A percentile compares a stretch with the other conserved stretches of the same genome.
Conservation (phyloP, 1,284 basidiomycete genomes). For the Trichosporon asahii region DNA sequence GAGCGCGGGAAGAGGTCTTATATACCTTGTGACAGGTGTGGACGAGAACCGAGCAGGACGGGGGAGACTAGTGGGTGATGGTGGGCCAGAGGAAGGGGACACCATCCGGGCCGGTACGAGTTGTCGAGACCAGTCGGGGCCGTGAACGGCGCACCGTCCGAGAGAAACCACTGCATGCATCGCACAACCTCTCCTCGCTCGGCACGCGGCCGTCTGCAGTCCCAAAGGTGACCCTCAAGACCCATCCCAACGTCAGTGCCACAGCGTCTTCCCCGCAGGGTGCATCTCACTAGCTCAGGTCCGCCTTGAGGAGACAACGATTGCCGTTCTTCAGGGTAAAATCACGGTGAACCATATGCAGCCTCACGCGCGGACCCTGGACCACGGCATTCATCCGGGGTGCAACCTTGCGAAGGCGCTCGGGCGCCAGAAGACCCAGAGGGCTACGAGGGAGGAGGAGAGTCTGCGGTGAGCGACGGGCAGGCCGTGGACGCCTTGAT, state of each 20-base stretch:
- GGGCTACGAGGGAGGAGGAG: no score
- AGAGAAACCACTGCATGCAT: background rate
- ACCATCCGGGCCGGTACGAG: background rate
- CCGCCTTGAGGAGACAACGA: background rate
- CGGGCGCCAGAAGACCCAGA: background rate
- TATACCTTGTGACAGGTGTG: constrained; percentile 1
- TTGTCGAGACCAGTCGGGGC: background rate
- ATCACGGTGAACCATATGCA: background rate
- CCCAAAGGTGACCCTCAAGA: background rate
- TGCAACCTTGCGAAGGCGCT: background rate
- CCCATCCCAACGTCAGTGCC: constrained; percentile 1
- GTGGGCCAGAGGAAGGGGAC: background rate
- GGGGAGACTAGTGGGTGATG: background rate
- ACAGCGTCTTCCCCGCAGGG: constrained; percentile 2
- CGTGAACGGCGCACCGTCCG: background rate
- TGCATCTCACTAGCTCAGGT: background rate
- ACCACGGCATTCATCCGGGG: constrained; percentile 5
- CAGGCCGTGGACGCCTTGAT: background rate
- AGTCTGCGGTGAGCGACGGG: no score
- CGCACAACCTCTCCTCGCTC: background rate
- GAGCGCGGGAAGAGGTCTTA: background rate
- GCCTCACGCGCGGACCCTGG: background rate
- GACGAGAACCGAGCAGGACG: background rate
- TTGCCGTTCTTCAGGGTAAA: background rate
- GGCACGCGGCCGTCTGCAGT: background rate